Base-by-base conservation (phyloP, 371 early-diverging fungal genomes). In the Mycotypha africana region DNA sequence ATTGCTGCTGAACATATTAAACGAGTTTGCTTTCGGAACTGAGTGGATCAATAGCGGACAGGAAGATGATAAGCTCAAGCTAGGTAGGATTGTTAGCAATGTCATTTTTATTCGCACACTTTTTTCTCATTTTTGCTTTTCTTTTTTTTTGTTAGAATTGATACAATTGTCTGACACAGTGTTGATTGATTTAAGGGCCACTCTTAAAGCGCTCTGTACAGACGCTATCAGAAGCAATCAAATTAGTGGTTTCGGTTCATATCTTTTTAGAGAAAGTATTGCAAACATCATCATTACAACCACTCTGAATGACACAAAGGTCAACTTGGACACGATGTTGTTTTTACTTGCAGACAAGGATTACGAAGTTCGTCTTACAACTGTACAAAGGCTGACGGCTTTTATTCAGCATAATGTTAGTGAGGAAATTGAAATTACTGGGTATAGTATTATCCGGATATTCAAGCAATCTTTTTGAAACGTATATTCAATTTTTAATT, bases 351-450 rank as follows among this genome's bases (percentile, higher is more conserved):
- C 54, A 35, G 68, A 67, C 23, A 50, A 43, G 11, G 72, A 71
- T 33, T 84, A 86, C 48, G 86, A 86, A 53, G 78, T 84, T 4
- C 77, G 84, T 9, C 53, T 82, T 9, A 54, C 67, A 11, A 64
- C 77, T 3, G 51, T 78, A 19, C 62, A 76, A 43, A 66, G 68
- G 14, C 58, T 78, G 4, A 23, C 54, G 9, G 33, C n/a, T n/a
- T n/a, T n/a, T n/a, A n/a, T n/a, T n/a, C n/a, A n/a, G n/a, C n/a
- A n/a, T n/a, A n/a, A n/a, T n/a, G n/a, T n/a, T n/a, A n/a, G n/a
- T n/a, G n/a, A n/a, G n/a, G n/a, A n/a, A n/a, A n/a, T n/a, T n/a
- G n/a, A n/a, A n/a, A n/a, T n/a, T n/a, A n/a, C n/a, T n/a, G n/a
- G n/a, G n/a, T n/a, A n/a, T n/a, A n/a, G n/a, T n/a, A n/a, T n/a